Percentiles rank a stretch among this genome's conserved stretches.
Conservation (phyloP, 192 early-diverging fungal species). For the Geranomyces variabilis region DNA sequence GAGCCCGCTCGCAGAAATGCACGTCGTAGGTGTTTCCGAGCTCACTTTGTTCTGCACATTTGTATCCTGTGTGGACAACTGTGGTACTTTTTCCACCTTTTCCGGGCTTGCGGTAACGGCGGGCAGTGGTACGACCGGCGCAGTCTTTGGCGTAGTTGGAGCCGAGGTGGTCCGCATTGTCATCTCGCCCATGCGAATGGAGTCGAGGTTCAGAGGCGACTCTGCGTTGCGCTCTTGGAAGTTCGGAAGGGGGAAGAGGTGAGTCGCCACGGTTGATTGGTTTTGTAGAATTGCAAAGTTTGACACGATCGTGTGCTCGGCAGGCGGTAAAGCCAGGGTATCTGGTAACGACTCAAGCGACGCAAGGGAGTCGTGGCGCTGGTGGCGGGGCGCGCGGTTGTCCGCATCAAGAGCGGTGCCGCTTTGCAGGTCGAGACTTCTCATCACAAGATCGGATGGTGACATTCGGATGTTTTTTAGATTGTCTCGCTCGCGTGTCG, state of each 20-base stretch:
- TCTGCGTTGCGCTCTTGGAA: background rate
- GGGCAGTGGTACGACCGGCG: too few species aligned
- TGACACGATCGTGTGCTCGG: background rate
- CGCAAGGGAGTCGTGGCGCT: background rate
- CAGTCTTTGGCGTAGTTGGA: too few species aligned
- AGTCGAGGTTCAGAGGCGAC: background rate
- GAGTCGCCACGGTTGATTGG: background rate
- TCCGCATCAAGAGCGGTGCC: background rate
- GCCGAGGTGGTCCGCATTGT: background rate
- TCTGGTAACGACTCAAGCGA: background rate
- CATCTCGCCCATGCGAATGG: background rate
- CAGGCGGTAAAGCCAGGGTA: background rate
- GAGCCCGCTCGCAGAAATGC: background rate
- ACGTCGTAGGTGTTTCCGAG: too few species aligned
- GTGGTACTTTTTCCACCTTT: too few species aligned
- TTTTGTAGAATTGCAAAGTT: constrained; percentile 7
- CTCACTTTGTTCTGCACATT: too few species aligned
- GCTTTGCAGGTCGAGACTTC: constrained; percentile 16
- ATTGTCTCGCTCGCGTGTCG: constrained; percentile 12
- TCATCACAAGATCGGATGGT: constrained; percentile 24
- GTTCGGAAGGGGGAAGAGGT: constrained; percentile 1
- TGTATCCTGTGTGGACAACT: too few species aligned
- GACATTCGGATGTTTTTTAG: background rate
- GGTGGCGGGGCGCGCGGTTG: background rate
- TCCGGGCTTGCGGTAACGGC: too few species aligned